Evolutionary conservation across 2,329 filamentous ascomycete species (phyloP).

Genomic region (Epichloe coenophiala): DNA sequence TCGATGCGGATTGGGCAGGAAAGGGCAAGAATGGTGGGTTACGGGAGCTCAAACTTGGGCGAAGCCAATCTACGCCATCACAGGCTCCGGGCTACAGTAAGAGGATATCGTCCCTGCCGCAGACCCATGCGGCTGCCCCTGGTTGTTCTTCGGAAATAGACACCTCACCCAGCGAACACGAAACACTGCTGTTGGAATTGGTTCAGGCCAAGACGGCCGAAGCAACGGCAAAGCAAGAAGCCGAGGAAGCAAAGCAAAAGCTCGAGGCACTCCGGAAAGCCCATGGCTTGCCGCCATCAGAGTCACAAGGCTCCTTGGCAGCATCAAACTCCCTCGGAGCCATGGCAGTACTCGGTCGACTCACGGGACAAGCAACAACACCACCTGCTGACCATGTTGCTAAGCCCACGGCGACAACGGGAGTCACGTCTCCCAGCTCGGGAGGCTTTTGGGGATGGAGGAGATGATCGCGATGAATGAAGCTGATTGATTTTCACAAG

Average conservation of each 20-base stretch:
- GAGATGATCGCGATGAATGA: conserved; percentile 16
- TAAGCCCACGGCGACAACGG: conserved; percentile 13
- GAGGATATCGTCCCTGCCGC: conserved; percentile 37
- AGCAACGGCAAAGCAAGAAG: conserved; percentile 72
- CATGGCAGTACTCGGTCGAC: conserved; percentile 37
- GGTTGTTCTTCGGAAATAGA: conserved; percentile 20
- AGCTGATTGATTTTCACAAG: not conserved
- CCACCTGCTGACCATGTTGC: conserved; percentile 12
- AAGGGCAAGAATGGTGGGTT: conserved; percentile 46
- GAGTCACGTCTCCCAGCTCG: conserved; percentile 15
- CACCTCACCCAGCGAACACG: conserved; percentile 38
- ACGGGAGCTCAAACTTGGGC: conserved; percentile 71
- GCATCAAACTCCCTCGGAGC: conserved; percentile 24
- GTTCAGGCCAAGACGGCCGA: conserved; percentile 84
- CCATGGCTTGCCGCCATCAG: conserved; percentile 30
- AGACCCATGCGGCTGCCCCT: conserved; percentile 16
- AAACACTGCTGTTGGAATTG: conserved; percentile 64
- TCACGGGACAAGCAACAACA: conserved; percentile 24
- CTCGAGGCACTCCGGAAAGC: conserved; percentile 61
- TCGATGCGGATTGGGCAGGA: conserved; percentile 15
- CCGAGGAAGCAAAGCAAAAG: conserved; percentile 70
- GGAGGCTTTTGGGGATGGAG: conserved; percentile 46
- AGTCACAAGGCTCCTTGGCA: conserved; percentile 20
- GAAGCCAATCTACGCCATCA: conserved; percentile 50
- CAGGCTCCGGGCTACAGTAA: conserved; percentile 36